phyloP scores from a whole-genome alignment of 306 rosid species.

The Fragaria iinumae region DNA sequence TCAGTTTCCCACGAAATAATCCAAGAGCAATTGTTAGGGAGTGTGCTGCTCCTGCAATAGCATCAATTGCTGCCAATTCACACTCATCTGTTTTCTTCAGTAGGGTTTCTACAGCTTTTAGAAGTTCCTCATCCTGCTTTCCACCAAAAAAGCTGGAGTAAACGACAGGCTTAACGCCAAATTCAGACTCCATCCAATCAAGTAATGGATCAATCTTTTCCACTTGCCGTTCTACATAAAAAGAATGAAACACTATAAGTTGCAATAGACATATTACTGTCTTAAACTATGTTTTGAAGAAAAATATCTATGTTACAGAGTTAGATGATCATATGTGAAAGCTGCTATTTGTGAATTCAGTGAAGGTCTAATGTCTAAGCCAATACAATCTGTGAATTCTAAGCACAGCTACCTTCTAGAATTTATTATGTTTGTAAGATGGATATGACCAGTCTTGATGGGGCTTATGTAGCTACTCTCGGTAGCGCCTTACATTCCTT shows the following conservation, averaged over 20 bases:
- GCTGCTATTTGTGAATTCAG: not conserved
- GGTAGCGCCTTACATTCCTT: not conserved
- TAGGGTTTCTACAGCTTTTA: slow-evolving; percentile 51
- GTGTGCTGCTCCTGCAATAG: slow-evolving; percentile 76
- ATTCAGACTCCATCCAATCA: slow-evolving; percentile 72
- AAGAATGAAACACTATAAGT: slow-evolving; percentile 12
- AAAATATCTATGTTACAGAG: not conserved
- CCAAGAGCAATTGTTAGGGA: slow-evolving; percentile 67
- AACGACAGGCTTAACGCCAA: slow-evolving; percentile 76
- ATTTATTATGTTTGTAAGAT: not conserved
- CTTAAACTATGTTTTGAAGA: not conserved
- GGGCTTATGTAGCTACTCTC: not conserved
- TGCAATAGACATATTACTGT: not conserved
- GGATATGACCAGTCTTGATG: not conserved
- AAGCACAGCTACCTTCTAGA: not conserved
- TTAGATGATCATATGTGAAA: not conserved
- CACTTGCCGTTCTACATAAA: slow-evolving; percentile 69
- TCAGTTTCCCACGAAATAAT: slow-evolving; percentile 56
- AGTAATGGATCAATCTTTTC: slow-evolving; percentile 83
- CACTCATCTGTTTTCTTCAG: slow-evolving; percentile 68
- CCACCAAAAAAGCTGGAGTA: slow-evolving; percentile 75
- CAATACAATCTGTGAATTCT: not conserved
- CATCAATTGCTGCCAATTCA: slow-evolving; percentile 85
- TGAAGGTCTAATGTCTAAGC: not conserved
- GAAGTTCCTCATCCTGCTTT: slow-evolving; percentile 76